Conservation (phyloP, 78 protist species). For the Tieghemostelium lacteum region DNA sequence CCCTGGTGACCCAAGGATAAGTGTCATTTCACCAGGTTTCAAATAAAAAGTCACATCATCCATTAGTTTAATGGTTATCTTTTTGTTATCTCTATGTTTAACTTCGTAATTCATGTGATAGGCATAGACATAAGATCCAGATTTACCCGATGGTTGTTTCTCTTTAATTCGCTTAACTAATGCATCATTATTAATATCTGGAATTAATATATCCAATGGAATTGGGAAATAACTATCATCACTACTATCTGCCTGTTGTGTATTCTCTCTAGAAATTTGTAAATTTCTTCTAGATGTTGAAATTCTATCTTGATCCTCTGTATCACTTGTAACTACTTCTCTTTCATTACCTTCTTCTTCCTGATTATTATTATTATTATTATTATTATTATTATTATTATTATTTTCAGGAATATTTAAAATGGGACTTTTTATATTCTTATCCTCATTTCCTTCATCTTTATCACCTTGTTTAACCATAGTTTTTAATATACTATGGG, state of each 20-base stretch:
- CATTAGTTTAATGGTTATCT: slow-evolving; percentile 7
- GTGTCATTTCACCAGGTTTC: slow-evolving; percentile 76
- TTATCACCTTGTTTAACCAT: too few species aligned
- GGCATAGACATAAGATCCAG: slow-evolving; percentile 50
- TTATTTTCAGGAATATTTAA: neutral
- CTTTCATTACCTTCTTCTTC: neutral
- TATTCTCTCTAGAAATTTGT: neutral
- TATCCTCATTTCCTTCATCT: too few species aligned
- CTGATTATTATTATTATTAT: slow-evolving; percentile 4
- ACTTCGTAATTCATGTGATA: slow-evolving; percentile 17
- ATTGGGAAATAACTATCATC: slow-evolving; percentile 45
- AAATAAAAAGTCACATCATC: slow-evolving; percentile 52
- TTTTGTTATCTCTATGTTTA: slow-evolving; percentile 11
- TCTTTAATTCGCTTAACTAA: neutral
- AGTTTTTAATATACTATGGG: too few species aligned
- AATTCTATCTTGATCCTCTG: neutral
- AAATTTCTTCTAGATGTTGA: neutral
- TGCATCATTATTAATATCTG: neutral
- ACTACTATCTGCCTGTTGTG: neutral
- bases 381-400: neutral
- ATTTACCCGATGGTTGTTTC: neutral
- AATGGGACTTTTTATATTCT: neutral
- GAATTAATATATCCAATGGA: slow-evolving; percentile 12
- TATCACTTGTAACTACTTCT: neutral
- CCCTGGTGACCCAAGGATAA: slow-evolving; percentile 76